A percentile compares a stretch with the other conserved stretches of the same genome.
phyloP scores from a whole-genome alignment of 1,284 basidiomycete species.

The Ceratobasidium sp. region DNA sequence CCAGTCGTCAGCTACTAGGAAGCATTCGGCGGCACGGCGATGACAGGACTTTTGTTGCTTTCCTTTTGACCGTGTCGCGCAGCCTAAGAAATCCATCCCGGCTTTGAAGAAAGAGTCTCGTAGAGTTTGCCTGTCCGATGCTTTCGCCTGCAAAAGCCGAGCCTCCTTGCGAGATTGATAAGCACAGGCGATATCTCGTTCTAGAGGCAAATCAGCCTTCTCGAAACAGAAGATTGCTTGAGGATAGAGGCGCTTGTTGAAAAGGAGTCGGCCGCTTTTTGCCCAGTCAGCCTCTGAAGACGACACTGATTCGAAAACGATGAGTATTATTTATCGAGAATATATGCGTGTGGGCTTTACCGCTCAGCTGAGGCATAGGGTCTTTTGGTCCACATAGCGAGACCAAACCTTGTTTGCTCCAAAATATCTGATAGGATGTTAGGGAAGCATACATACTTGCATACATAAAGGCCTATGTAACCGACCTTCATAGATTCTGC shows the following conservation, averaged over 20 bases:
- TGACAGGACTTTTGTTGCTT: conserved; percentile 26
- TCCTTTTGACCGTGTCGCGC: not conserved
- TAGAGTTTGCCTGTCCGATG: conserved; percentile 47
- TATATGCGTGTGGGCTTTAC: not conserved
- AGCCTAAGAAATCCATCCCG: conserved; percentile 50
- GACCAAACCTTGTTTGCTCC: conserved; percentile 56
- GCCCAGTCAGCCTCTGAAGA: conserved; percentile 65
- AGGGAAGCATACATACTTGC: not conserved
- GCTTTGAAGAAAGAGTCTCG: conserved; percentile 55
- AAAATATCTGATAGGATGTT: conserved; percentile 50
- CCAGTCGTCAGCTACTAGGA: conserved; percentile 49
- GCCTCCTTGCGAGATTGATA: conserved; percentile 57
- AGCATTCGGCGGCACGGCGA: conserved; percentile 62
- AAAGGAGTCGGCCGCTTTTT: conserved; percentile 59
- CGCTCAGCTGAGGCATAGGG: conserved; percentile 58
- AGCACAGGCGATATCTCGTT: conserved; percentile 58
- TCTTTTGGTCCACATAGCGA: conserved; percentile 55
- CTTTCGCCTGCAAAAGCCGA: conserved; percentile 48
- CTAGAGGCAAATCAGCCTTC: conserved; percentile 57
- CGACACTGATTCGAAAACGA: conserved; percentile 44
- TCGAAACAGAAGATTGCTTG: conserved; percentile 70
- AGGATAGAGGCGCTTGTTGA: conserved; percentile 61
- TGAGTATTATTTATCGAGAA: not conserved
- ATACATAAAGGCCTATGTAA: not conserved
- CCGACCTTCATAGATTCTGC: conserved; percentile 39